Base-by-base conservation (phyloP, 164 flowering plant species). In the Nelumbo lutea region DNA sequence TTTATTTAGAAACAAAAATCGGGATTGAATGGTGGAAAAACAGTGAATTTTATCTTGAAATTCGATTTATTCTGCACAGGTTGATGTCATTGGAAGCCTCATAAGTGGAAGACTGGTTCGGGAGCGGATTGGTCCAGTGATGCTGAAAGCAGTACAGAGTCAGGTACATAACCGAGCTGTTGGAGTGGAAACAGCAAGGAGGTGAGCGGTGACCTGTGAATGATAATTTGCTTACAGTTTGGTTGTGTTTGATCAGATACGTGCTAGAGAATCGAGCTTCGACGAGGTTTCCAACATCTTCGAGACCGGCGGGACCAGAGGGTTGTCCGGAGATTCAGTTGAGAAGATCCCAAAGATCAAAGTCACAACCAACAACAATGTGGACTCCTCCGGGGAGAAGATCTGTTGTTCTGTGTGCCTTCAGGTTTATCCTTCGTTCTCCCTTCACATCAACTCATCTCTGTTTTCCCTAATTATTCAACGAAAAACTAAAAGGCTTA, bases 11-110 rank as follows among this genome's bases (percentile, higher is more conserved):
- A 27, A 27, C 27, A 27, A 27, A 27, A 27, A 27, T 27, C 27
- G 27, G 27, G 27, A 27, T 10, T 52, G 15, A 52, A 52, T 52
- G 57, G 57, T 15, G 27, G 27, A 27, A 52, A 15, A 10, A 52
- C 14, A 1, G 10, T 52, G 57, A 52, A 7, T 52, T 52, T 11
- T 9, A 9, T 52, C 3, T 9, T 10, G 57, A 1, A 52, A 52
- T 15, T 52, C n/a, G 4, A 52, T 52, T 11, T 63, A 46, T 13
- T 68, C 44, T 62, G 3, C 39, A 47, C 75, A 88, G 94, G 84
- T 90, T 68, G 93, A 90, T 83, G 96, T 88, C n/a, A 79, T 87
- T 61, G 85, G 77, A 38, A 88, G 93, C 81, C 89, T 90, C 62
- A 63, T 89, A 42, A 91, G 90, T 68, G 94, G 95, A 53, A 83